Evolutionary conservation across 352 stramenopile species (phyloP), one percentile per base, ranked within the genome.

Genomic region (Elongisporangium senticosum): DNA sequence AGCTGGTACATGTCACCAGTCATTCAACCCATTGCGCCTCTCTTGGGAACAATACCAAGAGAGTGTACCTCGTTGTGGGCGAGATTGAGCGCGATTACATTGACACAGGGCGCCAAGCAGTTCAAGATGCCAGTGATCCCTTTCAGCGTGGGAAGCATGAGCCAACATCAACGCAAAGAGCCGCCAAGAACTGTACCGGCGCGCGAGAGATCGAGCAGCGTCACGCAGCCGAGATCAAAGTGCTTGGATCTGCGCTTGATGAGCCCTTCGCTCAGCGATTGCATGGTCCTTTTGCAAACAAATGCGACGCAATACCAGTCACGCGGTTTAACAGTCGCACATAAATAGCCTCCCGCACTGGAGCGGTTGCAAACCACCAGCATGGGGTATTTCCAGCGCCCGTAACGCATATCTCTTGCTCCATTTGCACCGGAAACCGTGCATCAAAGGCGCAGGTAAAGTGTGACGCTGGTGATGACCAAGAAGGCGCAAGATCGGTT

Each of bases 211-310:
- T 92, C 78, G 40, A 92, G 61, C 47, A 83, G 61, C 51, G 79
- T 78, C 58, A 92, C 67, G 61, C 83, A 88, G 39, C 57, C 70
- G 17, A 89, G 51, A 56, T 92, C 83, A 58, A 90, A 92, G 64
- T 92, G 83, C 24, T 84, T 84, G 59, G 79, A 90, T 40, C 78
- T 69, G 8, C 71, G 74, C 65, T 92, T 92, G 67, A 92, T 81
- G 43, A 83, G 48, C 5, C 87, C 72, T 8, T 68, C 68, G 8
- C 72, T 81, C 37, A 92, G 69, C 64, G 4, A 4, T 39, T 90
- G 76, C 79, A 90, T 90, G 37, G 8, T 22, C 4, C 20, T n/a
- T 28, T 26, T 6, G n/a, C 14, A 22, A 55, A 17, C 49, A 60
- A 51, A 54, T 58, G 56, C 39, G 52, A 40, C 19, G 21, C 24